Conservation (phyloP, 495 filamentous ascomycete genomes). For the Tricharina praecox region DNA sequence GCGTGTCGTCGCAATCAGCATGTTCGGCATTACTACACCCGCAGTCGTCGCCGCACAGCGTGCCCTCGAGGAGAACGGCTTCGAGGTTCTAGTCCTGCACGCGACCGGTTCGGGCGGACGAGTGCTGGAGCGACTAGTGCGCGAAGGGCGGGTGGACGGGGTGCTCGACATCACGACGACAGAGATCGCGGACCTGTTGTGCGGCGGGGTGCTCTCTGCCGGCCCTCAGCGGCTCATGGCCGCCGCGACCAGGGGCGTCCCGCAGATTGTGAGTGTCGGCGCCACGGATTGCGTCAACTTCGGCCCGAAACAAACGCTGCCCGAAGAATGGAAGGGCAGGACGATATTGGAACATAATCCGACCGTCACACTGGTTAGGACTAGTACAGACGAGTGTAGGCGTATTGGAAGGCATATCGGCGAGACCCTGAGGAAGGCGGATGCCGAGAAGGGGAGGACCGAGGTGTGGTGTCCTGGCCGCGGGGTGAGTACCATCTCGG, state of each 20-base stretch:
- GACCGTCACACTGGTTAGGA: constrained; percentile 47
- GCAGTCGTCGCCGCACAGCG: constrained; percentile 35
- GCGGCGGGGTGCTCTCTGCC: constrained; percentile 45
- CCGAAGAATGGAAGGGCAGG: constrained; percentile 31
- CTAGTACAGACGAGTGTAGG: constrained; percentile 36
- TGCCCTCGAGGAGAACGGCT: constrained; percentile 29
- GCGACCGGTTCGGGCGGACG: constrained; percentile 49
- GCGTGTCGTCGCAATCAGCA: constrained; percentile 41
- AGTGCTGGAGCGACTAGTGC: constrained; percentile 48
- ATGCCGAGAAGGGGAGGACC: not conserved
- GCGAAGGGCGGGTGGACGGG: constrained; percentile 38
- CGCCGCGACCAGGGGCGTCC: constrained; percentile 37
- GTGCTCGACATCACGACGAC: constrained; percentile 54
- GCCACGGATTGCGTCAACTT: constrained; percentile 58
- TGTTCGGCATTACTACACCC: constrained; percentile 61
- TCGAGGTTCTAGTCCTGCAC: constrained; percentile 51
- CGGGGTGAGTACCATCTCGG: constrained; percentile 32
- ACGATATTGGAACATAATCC: constrained; percentile 47
- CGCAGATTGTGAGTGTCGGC: constrained; percentile 45
- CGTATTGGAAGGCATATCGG: constrained; percentile 38
- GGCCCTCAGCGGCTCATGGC: constrained; percentile 38
- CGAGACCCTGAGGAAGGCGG: constrained; percentile 35
- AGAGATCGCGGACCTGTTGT: constrained; percentile 45
- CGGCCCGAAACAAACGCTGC: constrained; percentile 38
- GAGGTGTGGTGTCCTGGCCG: not conserved